Base-by-base conservation (phyloP, 768 basidiomycete genomes). In the Atractiella rhizophila region DNA sequence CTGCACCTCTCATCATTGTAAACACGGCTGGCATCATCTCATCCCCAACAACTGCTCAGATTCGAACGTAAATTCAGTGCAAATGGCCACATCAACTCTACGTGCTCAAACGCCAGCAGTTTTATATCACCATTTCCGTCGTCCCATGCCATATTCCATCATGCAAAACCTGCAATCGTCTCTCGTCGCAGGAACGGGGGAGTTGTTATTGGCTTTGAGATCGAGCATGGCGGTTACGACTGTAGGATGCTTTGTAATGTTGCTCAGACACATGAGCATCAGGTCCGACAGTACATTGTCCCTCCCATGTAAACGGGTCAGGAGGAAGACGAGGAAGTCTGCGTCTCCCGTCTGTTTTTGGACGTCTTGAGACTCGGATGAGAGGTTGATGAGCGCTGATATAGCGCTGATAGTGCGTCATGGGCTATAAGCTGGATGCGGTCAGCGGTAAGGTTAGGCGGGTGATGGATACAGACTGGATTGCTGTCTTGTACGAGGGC, bases 191-290 rank as follows among this genome's bases (percentile, higher is more conserved):
- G n/a, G n/a, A n/a, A n/a, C n/a, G n/a, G n/a, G n/a, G n/a, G n/a
- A n/a, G n/a, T n/a, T 64, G 33, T 85, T 62, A 2, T 71, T 60
- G 35, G 91, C 66, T 44, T 69, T 69, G 32, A 85, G 61, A 1
- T 63, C 63, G 5, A 82, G 60, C 8, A 96, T 57, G 7, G 65
- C 57, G 9, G 67, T 62, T 48, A 78, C 75, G 39, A 76, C 68
- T 0, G 67, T 59, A 2, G 76, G 65, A 32, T 78, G 73, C 4
- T 76, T 68, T 8, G 82, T 78, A 26, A 91, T 62, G 61, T 96
- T 96, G n/a, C 85, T 88, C 9, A 96, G 67, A 1, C 94, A 65
- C 88, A 96, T 96, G n/a, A 81, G 69, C 3, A 85, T 82, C 16
- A 96, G 70, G 63, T 94, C 86, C 26, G 83, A 82, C 21, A 94